Evolutionary conservation across 768 basidiomycete species (phyloP).

Genomic region (Pilatotrama ljubarskyi): DNA sequence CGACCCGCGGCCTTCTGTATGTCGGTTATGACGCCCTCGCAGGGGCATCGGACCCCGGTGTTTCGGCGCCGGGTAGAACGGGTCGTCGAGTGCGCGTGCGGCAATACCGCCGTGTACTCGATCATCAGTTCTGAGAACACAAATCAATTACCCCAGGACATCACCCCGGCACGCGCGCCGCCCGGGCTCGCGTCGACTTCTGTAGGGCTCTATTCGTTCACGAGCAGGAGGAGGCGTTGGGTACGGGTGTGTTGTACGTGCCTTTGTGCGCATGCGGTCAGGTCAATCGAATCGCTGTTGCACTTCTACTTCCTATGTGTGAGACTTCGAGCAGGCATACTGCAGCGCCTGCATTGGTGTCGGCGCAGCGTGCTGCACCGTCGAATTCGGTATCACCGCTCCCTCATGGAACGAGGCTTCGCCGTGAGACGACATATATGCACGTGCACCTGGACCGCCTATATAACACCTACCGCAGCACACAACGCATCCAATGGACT

Average conservation of each 20-base stretch:
- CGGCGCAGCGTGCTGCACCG: no score
- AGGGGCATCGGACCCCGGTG: background rate
- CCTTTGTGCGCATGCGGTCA: background rate
- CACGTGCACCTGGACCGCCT: no score
- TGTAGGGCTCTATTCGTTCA: background rate
- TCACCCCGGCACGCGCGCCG: background rate
- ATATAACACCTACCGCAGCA: no score
- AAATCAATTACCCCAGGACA: constrained; percentile 23
- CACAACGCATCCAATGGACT: no score
- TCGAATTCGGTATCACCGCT: no score
- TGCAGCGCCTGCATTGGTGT: background rate
- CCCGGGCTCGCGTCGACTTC: background rate
- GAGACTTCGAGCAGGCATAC: background rate
- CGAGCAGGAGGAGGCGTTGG: background rate
- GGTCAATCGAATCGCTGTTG: constrained; percentile 9
- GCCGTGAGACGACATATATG: no score
- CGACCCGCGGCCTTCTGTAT: background rate
- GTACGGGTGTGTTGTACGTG: background rate
- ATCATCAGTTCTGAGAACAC: background rate
- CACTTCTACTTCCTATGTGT: background rate
- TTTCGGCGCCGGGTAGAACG: background rate
- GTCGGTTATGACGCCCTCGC: background rate
- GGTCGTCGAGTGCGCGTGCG: background rate
- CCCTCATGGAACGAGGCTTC: no score
- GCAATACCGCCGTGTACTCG: background rate